Base-by-base conservation (phyloP, 164 flowering plant genomes). In the Magnolia officinalis region DNA sequence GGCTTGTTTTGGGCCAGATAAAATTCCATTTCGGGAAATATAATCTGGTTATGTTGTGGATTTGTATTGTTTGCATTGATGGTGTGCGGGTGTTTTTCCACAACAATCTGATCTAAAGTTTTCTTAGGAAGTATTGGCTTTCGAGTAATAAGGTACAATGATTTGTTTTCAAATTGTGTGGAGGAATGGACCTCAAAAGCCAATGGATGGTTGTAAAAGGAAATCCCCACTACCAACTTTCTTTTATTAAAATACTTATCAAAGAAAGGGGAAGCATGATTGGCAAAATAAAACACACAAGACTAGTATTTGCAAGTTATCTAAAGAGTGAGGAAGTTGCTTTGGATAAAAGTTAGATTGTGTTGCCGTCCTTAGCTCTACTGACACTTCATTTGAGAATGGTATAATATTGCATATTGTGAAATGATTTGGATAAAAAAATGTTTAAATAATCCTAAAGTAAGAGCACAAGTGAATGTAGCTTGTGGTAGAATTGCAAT, bases 101-200 rank as follows among this genome's bases (percentile, higher is more conserved):
- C 45, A 37, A 37, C 45, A 37, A 37, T 37, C 0, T 37, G 45
- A 37, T 37, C 45, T 24, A 65, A 14, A 11, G 26, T 65, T 65
- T 65, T 65, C 37, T n/a, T 65, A 9, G 1, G 24, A 29, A 2
- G 29, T 65, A 24, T 24, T 21, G 9, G 31, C 31, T 24, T 24
- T 2, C 29, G 68, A 65, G 68, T 65, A 37, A 37, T 5, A 37
- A 37, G 45, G 45, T 37, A 37, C 6, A 37, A 37, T 37, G 45
- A 3, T 37, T 37, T 37, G 0, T 18, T 14, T 65, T 65, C 9
- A 8, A 65, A 20, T 6, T 7, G 68, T 65, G 68, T 23, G 68
- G 68, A 20, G 68, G 68, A 65, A 65, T 65, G 68, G 24, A 29
- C 68, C 24, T 65, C 37, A 23, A 65, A 65, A 65, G 68, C 68